Evolutionary conservation across 2,329 filamentous ascomycete genomes (phyloP), one percentile per base, ranked within the genome.

Genomic region (Ophiostoma fasciatum): DNA sequence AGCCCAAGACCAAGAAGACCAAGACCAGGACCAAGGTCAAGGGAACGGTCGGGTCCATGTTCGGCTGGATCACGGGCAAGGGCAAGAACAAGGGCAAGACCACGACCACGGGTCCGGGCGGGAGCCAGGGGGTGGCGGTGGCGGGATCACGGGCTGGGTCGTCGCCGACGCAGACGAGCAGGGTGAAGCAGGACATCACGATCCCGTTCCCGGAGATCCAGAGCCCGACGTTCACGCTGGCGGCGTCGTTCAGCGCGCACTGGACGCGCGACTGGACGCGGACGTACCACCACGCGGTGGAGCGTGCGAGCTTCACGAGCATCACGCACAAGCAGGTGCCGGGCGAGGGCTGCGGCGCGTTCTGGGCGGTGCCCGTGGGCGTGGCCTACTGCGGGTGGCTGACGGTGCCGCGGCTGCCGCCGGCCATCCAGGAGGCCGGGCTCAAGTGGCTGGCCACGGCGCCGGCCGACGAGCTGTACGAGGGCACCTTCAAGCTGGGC

Each of bases 271-370:
- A 44, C 25, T 41, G 38, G 36, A 41, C 41, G 5, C 18, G 26
- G 21, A 41, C 36, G 7, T 38, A 41, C 36, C 37, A 36, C 31
- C 36, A 35, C 15, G 18, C 38, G 17, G 30, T 34, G 3, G 33
- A 39, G 38, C 26, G 19, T 1, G 42, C 38, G n/a, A 26, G 4
- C 31, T 42, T 44, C 27, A 37, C 25, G 12, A 31, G 36, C 6
- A 18, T 41, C 6, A 41, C 38, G 17, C 38, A 39, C 33, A 37
- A 36, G 32, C 42, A 44, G 36, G 15, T 39, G 2, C 38, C 38
- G 7, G 31, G 46, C 35, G 36, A 47, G 36, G 40, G 46, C 36
- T 38, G 45, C 37, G 37, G 46, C 40, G 30, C 43, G 28, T 43
- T 48, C 39, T 39, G 43, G 36, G 34, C 38, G 6, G 40, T 42